These are phyloP conservation scores for Lecanosticta acicola DNA, from an alignment of 2,329 filamentous ascomycete genomes.

Conservation along the genomic window DNA sequence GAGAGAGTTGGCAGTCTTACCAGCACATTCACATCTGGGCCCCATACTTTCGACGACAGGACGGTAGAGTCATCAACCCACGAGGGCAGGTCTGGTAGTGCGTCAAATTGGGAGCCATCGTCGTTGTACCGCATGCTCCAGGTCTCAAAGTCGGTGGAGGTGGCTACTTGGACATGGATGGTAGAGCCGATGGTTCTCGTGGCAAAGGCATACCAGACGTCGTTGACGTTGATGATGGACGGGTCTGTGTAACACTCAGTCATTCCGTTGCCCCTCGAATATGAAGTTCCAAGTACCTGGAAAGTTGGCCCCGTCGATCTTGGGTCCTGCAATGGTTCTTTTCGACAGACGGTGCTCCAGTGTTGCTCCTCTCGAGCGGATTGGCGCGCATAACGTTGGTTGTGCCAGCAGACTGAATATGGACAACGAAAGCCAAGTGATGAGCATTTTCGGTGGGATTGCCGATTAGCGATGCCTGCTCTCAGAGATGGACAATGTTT, in stretches of 20 bases:
- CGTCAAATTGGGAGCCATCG: slow-evolving; percentile 42
- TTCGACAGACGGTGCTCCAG: slow-evolving; percentile 4
- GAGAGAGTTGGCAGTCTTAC: slow-evolving; percentile 11
- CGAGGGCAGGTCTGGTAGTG: slow-evolving; percentile 46
- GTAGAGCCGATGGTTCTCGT: slow-evolving; percentile 34
- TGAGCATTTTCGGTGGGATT: background rate
- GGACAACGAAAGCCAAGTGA: background rate
- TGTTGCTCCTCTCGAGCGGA: background rate
- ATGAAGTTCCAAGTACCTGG: slow-evolving; percentile 28
- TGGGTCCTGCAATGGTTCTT: slow-evolving; percentile 20
- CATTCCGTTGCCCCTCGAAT: slow-evolving; percentile 20
- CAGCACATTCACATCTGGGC: slow-evolving; percentile 54
- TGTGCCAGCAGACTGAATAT: background rate
- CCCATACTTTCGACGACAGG: slow-evolving; percentile 48
- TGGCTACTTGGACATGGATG: slow-evolving; percentile 37
- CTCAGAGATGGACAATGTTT: too few relatives aligned
- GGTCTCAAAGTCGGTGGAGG: slow-evolving; percentile 32
- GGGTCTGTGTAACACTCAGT: slow-evolving; percentile 29
- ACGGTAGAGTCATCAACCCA: slow-evolving; percentile 49
- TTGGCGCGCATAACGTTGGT: background rate
- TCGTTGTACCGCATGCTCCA: slow-evolving; percentile 36
- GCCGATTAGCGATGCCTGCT: background rate
- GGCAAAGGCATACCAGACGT: slow-evolving; percentile 36
- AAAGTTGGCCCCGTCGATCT: slow-evolving; percentile 42
- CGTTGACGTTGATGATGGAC: slow-evolving; percentile 29